Conservation (phyloP, 2,329 filamentous ascomycete species). For the Scleromitrula shiraiana region DNA sequence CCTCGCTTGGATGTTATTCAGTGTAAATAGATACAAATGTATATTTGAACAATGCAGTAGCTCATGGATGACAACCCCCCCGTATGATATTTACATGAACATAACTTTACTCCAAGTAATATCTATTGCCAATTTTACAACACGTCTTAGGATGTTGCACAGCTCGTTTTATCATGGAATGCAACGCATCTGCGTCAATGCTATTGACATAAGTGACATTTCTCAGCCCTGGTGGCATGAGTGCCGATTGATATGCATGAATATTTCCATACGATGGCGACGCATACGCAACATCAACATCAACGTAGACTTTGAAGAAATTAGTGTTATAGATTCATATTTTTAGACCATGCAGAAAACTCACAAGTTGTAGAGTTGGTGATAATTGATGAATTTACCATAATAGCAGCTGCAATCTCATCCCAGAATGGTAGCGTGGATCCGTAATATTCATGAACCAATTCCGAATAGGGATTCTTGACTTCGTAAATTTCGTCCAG, state of each 20-base stretch:
- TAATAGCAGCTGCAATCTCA: slow-evolving; percentile 36
- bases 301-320: slow-evolving; percentile 31
- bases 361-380: slow-evolving; percentile 32
- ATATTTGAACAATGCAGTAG: too few relatives aligned
- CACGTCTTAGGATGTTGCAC: slow-evolving; percentile 22
- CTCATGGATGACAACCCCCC: too few relatives aligned
- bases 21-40: too few relatives aligned
- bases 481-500: slow-evolving; percentile 33
- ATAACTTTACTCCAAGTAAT: too few relatives aligned
- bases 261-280: slow-evolving; percentile 37
- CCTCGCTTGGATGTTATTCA: too few relatives aligned
- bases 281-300: slow-evolving; percentile 36
- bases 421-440: slow-evolving; percentile 38
- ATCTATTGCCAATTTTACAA: slow-evolving; percentile 1
- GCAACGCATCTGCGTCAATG: slow-evolving; percentile 32
- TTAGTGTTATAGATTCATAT: not conserved
- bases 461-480: slow-evolving; percentile 32
- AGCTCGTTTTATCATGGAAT: slow-evolving; percentile 32
- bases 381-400: slow-evolving; percentile 33
- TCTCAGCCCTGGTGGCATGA: slow-evolving; percentile 31
- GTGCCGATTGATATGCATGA: slow-evolving; percentile 35
- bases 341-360: slow-evolving; percentile 11
- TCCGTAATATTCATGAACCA: slow-evolving; percentile 34
- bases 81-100: too few relatives aligned
- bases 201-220: slow-evolving; percentile 35